Base-by-base conservation (phyloP, 352 stramenopile species). In the Elongisporangium prolatum region DNA sequence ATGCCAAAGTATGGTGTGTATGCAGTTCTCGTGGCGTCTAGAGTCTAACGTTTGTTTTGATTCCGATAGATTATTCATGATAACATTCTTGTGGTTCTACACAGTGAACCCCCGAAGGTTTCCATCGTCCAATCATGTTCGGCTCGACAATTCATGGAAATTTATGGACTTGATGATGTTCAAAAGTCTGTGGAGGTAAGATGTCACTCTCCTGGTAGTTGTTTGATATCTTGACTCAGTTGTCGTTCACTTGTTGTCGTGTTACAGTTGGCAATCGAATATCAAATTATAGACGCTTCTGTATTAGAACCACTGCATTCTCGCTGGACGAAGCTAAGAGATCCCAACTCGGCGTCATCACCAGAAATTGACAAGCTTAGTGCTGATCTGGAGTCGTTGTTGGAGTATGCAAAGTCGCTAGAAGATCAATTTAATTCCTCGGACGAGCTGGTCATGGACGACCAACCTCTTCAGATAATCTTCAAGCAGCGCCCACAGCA, bases 401-500 rank as follows among this genome's bases (percentile, higher is more conserved):
- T 69, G 13, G 54, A 75, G 5, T 76, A 68, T 28, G 77, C 80
- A 5, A 83, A 81, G 50, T 57, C 68, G 2, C 49, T 90, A 22
- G 63, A 88, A 55, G 77, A 82, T 20, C 65, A 83, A 21, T 77
- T 84, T 56, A 66, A 74, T 28, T 54, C 68, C 20, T 57, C 48
- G 11, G 65, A 84, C 22, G 70, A 73, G 50, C 61, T 68, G 47
- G 17, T 44, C n/a, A 65, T 59, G 4, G 57, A 55, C 38, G 57
- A 62, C 34, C 59, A 80, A 47, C 86, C 84, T 28, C 65, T 92
- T 25, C 86, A 95, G 65, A 61, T 95, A 54, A 89, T 95, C 21
- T 95, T 91, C 62, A 93, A 93, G 61, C 86, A 93, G 51, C 80
- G 86, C 22, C 81, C 82, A 21, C 82, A 92, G 48, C 66, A 81